Conservation (phyloP, 164 flowering plant genomes). For the Piper betle region DNA sequence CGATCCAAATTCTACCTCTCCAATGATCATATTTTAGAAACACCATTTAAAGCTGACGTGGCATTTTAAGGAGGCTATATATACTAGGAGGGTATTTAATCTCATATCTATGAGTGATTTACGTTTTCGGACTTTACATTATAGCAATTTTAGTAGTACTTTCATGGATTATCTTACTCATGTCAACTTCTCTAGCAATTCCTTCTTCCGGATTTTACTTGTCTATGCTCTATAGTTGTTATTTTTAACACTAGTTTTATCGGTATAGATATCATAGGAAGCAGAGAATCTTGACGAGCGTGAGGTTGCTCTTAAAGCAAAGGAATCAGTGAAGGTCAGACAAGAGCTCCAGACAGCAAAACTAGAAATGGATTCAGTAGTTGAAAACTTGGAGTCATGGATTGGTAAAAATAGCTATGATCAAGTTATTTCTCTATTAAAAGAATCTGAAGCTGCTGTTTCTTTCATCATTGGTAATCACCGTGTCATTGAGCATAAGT, state of each 20-base stretch:
- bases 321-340: slow-evolving; percentile 33
- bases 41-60: too few species aligned
- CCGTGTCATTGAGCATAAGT: slow-evolving; percentile 13
- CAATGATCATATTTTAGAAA: too few species aligned
- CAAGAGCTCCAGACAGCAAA: slow-evolving; percentile 40
- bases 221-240: too few species aligned
- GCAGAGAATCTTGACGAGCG: slow-evolving; percentile 64
- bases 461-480: slow-evolving; percentile 47
- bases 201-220: too few species aligned
- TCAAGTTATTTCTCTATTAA: slow-evolving; percentile 34
- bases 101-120: too few species aligned
- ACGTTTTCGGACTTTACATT: too few species aligned
- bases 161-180: too few species aligned
- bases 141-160: too few species aligned
- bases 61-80: too few species aligned
- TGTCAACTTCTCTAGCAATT: too few species aligned
- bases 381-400: slow-evolving; percentile 46
- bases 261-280: slow-evolving; percentile 48
- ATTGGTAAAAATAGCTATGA: slow-evolving; percentile 29
- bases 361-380: slow-evolving; percentile 39
- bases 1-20: too few species aligned
- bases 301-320: slow-evolving; percentile 47
- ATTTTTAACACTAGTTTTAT: background rate
- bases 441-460: slow-evolving; percentile 56
- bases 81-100: too few species aligned